These are phyloP conservation scores for Nigrospora sphaerica DNA, from an alignment of 2,329 filamentous ascomycete genomes.

Conservation along the genomic window DNA sequence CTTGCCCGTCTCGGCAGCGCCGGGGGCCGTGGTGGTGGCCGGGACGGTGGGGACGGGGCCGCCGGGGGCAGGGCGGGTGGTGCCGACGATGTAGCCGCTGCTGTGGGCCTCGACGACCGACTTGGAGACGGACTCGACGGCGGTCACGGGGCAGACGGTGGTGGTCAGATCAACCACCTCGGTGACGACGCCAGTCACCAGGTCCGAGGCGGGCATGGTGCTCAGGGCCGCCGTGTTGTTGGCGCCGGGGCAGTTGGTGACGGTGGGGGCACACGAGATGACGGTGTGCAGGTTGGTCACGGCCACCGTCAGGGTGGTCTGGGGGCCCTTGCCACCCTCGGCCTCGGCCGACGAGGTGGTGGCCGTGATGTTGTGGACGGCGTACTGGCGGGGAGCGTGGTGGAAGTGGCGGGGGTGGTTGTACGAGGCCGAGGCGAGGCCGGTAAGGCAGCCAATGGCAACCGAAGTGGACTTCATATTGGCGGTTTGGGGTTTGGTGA, in stretches of 20 bases:
- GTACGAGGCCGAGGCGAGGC: conserved; percentile 21
- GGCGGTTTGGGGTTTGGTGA: conserved; percentile 3
- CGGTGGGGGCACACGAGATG: conserved; percentile 23
- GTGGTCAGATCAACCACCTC: conserved; percentile 28
- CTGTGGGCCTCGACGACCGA: conserved; percentile 21
- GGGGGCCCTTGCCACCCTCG: conserved; percentile 3
- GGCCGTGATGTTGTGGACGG: conserved; percentile 17
- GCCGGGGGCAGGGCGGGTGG: conserved; percentile 13
- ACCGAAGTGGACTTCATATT: conserved; percentile 26
- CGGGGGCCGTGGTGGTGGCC: conserved; percentile 9
- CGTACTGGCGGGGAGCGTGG: conserved; percentile 11
- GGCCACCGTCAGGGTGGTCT: conserved; percentile 23
- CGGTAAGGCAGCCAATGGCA: conserved; percentile 23
- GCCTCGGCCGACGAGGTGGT: not conserved
- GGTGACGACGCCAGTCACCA: conserved; percentile 20
- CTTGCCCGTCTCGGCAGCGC: not conserved
- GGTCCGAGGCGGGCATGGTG: conserved; percentile 2
- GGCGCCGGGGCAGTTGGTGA: conserved; percentile 24
- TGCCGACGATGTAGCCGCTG: conserved; percentile 21
- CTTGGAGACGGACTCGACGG: conserved; percentile 20
- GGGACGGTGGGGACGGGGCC: not conserved
- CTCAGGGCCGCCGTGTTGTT: conserved; percentile 12
- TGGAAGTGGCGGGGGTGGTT: conserved; percentile 23
- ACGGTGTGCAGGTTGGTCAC: conserved; percentile 22
- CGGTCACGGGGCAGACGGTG: conserved; percentile 27